Evolutionary conservation across 306 rosid genomes (phyloP).

Genomic region (Trifolium repens): DNA sequence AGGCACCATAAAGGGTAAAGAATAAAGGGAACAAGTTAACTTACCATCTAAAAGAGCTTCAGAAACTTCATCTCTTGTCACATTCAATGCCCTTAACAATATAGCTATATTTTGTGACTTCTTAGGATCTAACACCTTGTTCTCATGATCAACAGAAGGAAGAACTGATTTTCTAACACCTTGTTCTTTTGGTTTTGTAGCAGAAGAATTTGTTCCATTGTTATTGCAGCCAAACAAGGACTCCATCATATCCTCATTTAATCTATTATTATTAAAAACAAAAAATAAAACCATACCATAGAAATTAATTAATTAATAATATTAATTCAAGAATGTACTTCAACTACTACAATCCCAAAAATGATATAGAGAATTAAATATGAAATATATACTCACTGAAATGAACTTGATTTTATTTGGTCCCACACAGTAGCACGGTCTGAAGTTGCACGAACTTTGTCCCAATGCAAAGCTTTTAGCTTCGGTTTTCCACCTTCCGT

Average conservation of each 20-base stretch:
- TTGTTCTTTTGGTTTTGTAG: slow-evolving; percentile 70
- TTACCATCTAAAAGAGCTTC: slow-evolving; percentile 94
- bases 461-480: slow-evolving; percentile 95
- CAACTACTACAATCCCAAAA: neutral
- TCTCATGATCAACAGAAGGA: slow-evolving; percentile 74
- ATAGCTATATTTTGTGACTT: slow-evolving; percentile 98
- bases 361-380: neutral
- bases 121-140: slow-evolving; percentile 90
- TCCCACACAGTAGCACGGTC: slow-evolving; percentile 98
- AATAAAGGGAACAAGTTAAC: slow-evolving; percentile 35
- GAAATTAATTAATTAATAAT: slow-evolving; percentile 17
- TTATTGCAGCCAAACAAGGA: slow-evolving; percentile 85
- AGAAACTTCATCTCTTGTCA: slow-evolving; percentile 87
- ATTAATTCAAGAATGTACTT: slow-evolving; percentile 6
- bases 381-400: slow-evolving; percentile 67
- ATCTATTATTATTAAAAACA: slow-evolving; percentile 47
- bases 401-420: slow-evolving; percentile 94
- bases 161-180: slow-evolving; percentile 64
- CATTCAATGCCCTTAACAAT: slow-evolving; percentile 88
- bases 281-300: slow-evolving; percentile 12
- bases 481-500: slow-evolving; percentile 78
- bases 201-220: slow-evolving; percentile 49
- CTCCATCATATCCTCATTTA: slow-evolving; percentile 99
- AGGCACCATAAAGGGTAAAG: slow-evolving; percentile 16
- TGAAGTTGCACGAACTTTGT: slow-evolving; percentile 94